Evolutionary conservation across 108 stramenopile genomes (phyloP).

Genomic region (Nannochloropsis gaditana): DNA sequence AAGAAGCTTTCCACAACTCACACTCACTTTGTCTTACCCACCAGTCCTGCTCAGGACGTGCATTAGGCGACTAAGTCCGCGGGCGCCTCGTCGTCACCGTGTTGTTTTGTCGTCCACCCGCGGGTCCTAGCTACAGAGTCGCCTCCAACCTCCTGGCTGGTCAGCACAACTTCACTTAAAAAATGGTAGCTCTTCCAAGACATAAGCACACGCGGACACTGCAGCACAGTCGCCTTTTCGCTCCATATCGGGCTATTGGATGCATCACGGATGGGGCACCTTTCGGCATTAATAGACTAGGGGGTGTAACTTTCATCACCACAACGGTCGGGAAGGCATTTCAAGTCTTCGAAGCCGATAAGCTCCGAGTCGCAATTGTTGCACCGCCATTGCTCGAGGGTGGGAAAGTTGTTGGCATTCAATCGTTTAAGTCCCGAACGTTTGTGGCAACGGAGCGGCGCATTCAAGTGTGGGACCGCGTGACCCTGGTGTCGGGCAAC

Average conservation of each 20-base stretch:
- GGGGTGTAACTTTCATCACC: constrained; percentile 52
- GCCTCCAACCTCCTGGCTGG: too few relatives aligned
- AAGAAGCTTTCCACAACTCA: too few relatives aligned
- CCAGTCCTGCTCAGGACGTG: too few relatives aligned
- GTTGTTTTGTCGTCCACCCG: too few relatives aligned
- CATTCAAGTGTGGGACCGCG: constrained; percentile 27
- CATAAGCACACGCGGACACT: neutral
- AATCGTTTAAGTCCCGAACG: neutral
- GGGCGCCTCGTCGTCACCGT: too few relatives aligned
- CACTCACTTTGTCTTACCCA: too few relatives aligned
- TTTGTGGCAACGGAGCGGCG: constrained; percentile 16
- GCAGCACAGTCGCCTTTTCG: constrained; percentile 39
- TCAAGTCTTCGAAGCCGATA: constrained; percentile 43
- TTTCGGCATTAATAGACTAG: constrained; percentile 50
- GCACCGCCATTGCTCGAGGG: constrained; percentile 22
- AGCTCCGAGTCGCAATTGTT: constrained; percentile 25
- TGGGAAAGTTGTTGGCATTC: neutral
- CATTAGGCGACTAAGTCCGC: too few relatives aligned
- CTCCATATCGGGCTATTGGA: constrained; percentile 53
- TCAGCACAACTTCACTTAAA: too few relatives aligned
- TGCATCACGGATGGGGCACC: constrained; percentile 52
- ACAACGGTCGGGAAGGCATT: constrained; percentile 49
- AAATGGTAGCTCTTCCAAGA: too few relatives aligned
- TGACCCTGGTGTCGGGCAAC: neutral
- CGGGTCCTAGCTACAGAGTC: too few relatives aligned